phyloP scores from a whole-genome alignment of 2,329 filamentous ascomycete genomes.

The Paecilomyces dactylethromorphus region DNA sequence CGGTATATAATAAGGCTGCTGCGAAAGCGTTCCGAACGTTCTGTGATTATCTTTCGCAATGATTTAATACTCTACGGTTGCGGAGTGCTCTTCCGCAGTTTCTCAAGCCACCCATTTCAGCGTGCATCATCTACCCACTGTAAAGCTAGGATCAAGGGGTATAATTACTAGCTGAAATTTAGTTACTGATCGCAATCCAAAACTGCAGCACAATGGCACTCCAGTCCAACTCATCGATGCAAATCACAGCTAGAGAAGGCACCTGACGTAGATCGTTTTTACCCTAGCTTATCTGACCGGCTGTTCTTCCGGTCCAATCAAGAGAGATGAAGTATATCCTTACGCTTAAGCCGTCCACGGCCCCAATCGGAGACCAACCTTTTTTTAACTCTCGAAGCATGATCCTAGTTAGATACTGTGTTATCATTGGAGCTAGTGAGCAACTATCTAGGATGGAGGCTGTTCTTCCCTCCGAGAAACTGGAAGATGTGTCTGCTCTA shows the following conservation, averaged over 20 bases:
- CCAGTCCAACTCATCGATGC: neutral
- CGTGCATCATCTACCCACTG: neutral
- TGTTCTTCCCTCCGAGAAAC: neutral
- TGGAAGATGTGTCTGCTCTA: neutral
- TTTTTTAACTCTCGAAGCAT: neutral
- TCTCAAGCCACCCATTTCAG: neutral
- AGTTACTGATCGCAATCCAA: neutral
- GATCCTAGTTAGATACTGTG: neutral
- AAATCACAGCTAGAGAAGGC: neutral
- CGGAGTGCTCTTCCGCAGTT: neutral
- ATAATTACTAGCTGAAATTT: neutral
- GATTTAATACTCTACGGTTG: neutral
- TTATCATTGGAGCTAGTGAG: neutral
- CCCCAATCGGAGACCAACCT: neutral
- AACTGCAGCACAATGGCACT: neutral
- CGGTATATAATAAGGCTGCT: too few species aligned
- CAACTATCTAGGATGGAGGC: neutral
- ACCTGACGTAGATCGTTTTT: neutral
- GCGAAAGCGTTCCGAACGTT: too few species aligned
- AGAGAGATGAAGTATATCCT: neutral
- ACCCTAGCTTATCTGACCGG: neutral
- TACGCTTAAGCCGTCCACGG: neutral
- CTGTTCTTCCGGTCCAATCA: neutral
- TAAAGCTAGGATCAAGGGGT: neutral
- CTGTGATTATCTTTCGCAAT: too few species aligned